A percentile compares a stretch with the other conserved stretches of the same genome.
phyloP scores from a whole-genome alignment of 805 yeast genomes.

The Suhomyces xylopsoci region DNA sequence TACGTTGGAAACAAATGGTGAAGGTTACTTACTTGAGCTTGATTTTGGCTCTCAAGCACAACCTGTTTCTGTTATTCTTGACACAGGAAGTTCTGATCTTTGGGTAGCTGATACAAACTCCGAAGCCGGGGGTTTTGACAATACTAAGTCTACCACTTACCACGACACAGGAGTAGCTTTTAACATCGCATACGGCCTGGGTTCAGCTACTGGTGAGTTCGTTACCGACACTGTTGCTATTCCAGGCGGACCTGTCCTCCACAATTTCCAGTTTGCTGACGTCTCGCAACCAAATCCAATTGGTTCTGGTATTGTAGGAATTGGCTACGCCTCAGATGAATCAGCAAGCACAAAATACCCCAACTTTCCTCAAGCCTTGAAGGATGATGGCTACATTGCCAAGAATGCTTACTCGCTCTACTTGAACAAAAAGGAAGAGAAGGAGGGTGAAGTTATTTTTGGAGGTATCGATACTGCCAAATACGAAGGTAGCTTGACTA shows the following conservation, averaged over 20 bases:
- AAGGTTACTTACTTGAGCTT: slow-evolving; percentile 4
- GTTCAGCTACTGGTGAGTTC: slow-evolving; percentile 2
- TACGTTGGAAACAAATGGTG: no score
- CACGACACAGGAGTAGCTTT: slow-evolving; percentile 1
- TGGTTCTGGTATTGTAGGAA: slow-evolving; percentile 2
- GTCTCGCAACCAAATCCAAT: not conserved
- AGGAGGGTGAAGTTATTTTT: no score
- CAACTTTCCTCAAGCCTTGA: no score
- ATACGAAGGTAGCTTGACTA: no score
- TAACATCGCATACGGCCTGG: slow-evolving; percentile 2
- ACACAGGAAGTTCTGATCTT: slow-evolving; percentile 11
- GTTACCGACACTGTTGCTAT: slow-evolving; percentile 6
- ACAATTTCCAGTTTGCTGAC: slow-evolving; percentile 9
- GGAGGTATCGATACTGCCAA: no score
- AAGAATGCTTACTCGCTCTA: no score
- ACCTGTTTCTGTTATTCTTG: slow-evolving; percentile 8
- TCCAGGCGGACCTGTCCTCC: slow-evolving; percentile 5
- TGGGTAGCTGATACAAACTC: slow-evolving; percentile 5
- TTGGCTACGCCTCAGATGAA: no score
- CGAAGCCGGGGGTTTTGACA: not conserved
- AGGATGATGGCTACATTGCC: no score
- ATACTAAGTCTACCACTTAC: slow-evolving; percentile 5
- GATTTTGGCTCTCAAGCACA: slow-evolving; percentile 9
- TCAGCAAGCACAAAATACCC: no score
- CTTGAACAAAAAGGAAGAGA: no score